phyloP scores from a whole-genome alignment of 495 filamentous ascomycete genomes.

The Talaromyces thailandensis region DNA sequence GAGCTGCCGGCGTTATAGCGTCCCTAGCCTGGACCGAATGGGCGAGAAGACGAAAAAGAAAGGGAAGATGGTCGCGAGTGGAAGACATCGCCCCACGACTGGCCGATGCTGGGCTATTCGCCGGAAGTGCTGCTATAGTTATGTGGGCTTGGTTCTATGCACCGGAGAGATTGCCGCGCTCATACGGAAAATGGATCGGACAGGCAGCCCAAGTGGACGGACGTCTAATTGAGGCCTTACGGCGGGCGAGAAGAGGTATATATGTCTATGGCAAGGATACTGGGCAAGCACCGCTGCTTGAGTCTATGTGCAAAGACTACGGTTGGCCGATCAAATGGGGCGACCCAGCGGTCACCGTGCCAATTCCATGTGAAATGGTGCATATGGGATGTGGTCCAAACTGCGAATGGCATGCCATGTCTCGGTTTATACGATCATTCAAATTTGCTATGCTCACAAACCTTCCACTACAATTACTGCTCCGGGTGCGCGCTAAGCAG shows the following conservation, averaged over 20 bases:
- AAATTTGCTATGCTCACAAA: slow-evolving; percentile 71
- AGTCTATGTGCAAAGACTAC: slow-evolving; percentile 69
- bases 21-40: slow-evolving; percentile 55
- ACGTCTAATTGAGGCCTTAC: slow-evolving; percentile 68
- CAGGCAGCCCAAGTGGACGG: slow-evolving; percentile 70
- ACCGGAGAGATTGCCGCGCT: slow-evolving; percentile 56
- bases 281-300: slow-evolving; percentile 60
- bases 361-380: slow-evolving; percentile 81
- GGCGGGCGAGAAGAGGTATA: slow-evolving; percentile 50
- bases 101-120: slow-evolving; percentile 66
- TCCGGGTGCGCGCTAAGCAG: slow-evolving; percentile 50
- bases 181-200: slow-evolving; percentile 83
- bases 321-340: slow-evolving; percentile 62
- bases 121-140: slow-evolving; percentile 64
- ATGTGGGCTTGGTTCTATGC: slow-evolving; percentile 90
- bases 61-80: slow-evolving; percentile 39
- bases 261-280: slow-evolving; percentile 74
- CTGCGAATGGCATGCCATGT: slow-evolving; percentile 71
- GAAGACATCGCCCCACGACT: slow-evolving; percentile 43
- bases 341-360: slow-evolving; percentile 62
- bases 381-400: slow-evolving; percentile 71
- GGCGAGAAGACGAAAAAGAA: slow-evolving; percentile 17
- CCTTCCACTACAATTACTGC: slow-evolving; percentile 62
- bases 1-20: slow-evolving; percentile 65
- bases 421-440: slow-evolving; percentile 63